Conservation (phyloP, 2,329 filamentous ascomycete genomes). For the Phialocephala subalpina region DNA sequence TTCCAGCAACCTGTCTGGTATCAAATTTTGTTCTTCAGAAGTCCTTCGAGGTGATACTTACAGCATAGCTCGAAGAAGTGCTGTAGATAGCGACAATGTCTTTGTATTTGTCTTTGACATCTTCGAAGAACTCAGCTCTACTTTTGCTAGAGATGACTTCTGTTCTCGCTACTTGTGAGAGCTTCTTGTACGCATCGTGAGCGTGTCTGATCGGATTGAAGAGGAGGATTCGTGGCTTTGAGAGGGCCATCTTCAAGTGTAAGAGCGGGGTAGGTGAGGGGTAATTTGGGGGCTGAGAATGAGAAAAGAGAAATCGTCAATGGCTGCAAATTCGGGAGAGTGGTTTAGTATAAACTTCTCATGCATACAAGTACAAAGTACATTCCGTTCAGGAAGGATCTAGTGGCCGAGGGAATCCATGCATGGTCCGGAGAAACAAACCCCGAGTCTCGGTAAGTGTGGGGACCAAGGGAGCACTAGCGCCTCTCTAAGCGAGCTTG, state of each 20-base stretch:
- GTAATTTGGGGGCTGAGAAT: neutral
- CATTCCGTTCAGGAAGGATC: neutral
- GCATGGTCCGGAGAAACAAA: neutral
- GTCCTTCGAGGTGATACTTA: neutral
- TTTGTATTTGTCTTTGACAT: constrained; percentile 20
- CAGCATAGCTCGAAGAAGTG: constrained; percentile 21
- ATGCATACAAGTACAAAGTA: neutral
- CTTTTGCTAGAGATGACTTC: constrained; percentile 23
- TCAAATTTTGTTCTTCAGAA: neutral
- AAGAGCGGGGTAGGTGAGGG: neutral
- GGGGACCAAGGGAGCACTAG: neutral
- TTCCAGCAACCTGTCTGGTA: constrained; percentile 8
- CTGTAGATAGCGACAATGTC: constrained; percentile 24
- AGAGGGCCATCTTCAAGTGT: neutral
- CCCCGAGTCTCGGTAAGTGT: neutral
- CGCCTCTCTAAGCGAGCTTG: neutral
- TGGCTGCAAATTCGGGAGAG: neutral
- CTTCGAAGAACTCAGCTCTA: constrained; percentile 22
- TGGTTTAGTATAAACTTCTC: neutral
- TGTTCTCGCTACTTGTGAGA: constrained; percentile 15
- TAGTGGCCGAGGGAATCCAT: neutral
- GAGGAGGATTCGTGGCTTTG: constrained; percentile 24
- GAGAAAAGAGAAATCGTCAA: too few species aligned
- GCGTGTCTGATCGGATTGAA: constrained; percentile 28
- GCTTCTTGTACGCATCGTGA: constrained; percentile 3